A percentile compares a stretch with the other conserved stretches of the same genome.
Evolutionary conservation across 768 basidiomycete species (phyloP).

Genomic region (Leccinellum luteum): DNA sequence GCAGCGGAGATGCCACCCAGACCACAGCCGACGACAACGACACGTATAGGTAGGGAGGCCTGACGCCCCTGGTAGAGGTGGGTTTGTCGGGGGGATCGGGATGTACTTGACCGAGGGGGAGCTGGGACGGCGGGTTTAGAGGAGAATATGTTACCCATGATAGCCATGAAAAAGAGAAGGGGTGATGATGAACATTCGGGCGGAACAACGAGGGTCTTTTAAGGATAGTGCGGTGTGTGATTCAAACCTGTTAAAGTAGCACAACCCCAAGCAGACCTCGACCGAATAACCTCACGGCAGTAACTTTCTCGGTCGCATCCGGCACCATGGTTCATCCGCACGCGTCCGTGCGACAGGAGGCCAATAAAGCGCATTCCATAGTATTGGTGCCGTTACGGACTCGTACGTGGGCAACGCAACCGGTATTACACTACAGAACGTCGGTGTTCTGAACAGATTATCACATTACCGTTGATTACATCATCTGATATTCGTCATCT

Average conservation of each 20-base stretch:
- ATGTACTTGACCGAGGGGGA: background rate
- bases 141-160: background rate
- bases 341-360: background rate
- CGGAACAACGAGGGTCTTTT: constrained; percentile 6
- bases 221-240: constrained; percentile 9
- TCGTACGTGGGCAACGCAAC: no score
- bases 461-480: background rate
- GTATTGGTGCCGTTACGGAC: background rate
- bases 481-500: no score
- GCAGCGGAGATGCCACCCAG: constrained; percentile 49
- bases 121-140: background rate
- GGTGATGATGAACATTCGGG: background rate
- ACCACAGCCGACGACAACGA: constrained; percentile 50
- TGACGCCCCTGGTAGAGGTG: constrained; percentile 23
- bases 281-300: background rate
- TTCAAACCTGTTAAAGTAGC: background rate
- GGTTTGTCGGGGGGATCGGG: background rate
- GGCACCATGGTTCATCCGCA: background rate
- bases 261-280: background rate
- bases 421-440: no score
- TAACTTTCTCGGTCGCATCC: background rate
- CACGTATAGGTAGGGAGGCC: constrained; percentile 27
- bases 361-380: no score
- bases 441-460: no score
- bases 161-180: background rate